Evolutionary conservation across 495 filamentous ascomycete species (phyloP).

Genomic region (Oleoguttula mirabilis): DNA sequence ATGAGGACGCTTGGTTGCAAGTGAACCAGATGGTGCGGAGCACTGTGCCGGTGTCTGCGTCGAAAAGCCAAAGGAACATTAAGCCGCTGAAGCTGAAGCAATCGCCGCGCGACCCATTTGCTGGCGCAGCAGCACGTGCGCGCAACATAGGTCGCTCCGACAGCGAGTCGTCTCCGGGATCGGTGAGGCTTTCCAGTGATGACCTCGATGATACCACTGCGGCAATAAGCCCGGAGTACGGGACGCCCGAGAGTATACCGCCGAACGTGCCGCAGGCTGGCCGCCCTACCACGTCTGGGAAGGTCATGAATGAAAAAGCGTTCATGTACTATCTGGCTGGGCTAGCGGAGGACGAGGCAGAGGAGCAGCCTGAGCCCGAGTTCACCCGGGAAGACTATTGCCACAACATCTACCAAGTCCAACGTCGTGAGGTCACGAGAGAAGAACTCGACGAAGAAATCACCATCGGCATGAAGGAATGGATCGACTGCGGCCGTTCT

Average conservation of each 20-base stretch:
- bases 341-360: background rate
- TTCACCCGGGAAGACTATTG: background rate
- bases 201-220: too few relatives aligned
- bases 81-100: too few relatives aligned
- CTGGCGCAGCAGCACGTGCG: too few relatives aligned
- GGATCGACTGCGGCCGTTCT: background rate
- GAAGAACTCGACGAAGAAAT: constrained; percentile 7
- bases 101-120: too few relatives aligned
- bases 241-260: too few relatives aligned
- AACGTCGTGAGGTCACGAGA: constrained; percentile 4
- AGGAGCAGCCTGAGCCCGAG: constrained; percentile 2
- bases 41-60: too few relatives aligned
- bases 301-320: constrained; percentile 1
- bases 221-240: too few relatives aligned
- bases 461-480: background rate
- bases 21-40: too few relatives aligned
- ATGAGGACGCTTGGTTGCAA: constrained; percentile 1
- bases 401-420: constrained; percentile 8
- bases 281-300: constrained; percentile 5
- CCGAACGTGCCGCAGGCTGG: background rate
- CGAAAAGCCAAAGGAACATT: too few relatives aligned
- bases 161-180: too few relatives aligned
- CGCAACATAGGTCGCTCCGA: too few relatives aligned
- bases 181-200: too few relatives aligned
- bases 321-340: background rate